A percentile compares a stretch with the other conserved stretches of the same genome.
Evolutionary conservation across 2,329 filamentous ascomycete genomes (phyloP).

Genomic region (Fusarium secorum): DNA sequence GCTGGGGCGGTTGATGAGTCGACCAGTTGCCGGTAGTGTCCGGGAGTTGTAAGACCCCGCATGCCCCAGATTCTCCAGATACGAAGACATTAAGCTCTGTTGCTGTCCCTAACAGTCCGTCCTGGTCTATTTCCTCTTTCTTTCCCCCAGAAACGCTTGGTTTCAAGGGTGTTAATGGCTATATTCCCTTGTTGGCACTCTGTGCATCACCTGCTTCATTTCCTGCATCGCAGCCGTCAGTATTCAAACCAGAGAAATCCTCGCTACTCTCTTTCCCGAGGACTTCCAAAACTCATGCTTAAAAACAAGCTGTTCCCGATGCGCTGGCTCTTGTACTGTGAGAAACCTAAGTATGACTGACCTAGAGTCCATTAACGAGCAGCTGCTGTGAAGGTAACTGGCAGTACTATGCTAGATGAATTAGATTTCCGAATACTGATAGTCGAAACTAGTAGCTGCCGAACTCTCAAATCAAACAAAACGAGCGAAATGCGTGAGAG

Average conservation of each 20-base stretch:
- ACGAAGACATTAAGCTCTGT: neutral
- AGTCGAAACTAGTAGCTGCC: neutral
- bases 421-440: neutral
- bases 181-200: neutral
- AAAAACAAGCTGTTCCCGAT: neutral
- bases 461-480: neutral
- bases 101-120: neutral
- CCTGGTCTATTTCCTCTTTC: neutral
- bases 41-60: slow-evolving; percentile 1
- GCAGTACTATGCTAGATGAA: neutral
- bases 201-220: neutral
- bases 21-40: slow-evolving; percentile 20
- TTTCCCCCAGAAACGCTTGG: neutral
- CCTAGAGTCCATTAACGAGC: neutral
- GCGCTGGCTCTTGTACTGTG: neutral
- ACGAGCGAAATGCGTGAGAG: neutral
- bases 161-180: neutral
- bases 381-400: neutral
- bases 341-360: neutral
- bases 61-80: slow-evolving; percentile 25
- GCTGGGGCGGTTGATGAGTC: neutral
- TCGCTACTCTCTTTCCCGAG: neutral
- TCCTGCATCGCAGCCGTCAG: neutral
- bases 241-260: neutral
- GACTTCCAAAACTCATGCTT: neutral